Evolutionary conservation across 2,329 filamentous ascomycete genomes (phyloP).

Genomic region (Fusarium sacchari): DNA sequence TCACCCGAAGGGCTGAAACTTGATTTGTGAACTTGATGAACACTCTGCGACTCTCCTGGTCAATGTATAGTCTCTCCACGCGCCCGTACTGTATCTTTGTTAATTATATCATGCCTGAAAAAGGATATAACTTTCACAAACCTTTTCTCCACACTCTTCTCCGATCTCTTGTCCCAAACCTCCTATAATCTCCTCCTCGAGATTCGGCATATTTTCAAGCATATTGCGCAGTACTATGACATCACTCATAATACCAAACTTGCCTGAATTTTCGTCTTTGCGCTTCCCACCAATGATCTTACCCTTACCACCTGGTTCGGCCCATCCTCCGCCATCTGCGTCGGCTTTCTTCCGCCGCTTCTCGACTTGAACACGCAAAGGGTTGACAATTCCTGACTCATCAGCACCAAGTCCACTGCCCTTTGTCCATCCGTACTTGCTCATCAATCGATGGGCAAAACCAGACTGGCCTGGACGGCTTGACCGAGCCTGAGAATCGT

Average conservation of each 20-base stretch:
- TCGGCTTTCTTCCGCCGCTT: slow-evolving; percentile 84
- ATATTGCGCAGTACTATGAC: slow-evolving; percentile 87
- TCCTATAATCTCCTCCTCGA: slow-evolving; percentile 79
- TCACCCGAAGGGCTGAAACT: slow-evolving; percentile 83
- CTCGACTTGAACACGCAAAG: slow-evolving; percentile 84
- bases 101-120: slow-evolving; percentile 4
- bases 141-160: slow-evolving; percentile 87
- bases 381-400: slow-evolving; percentile 83
- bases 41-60: slow-evolving; percentile 72
- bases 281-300: slow-evolving; percentile 83
- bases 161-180: slow-evolving; percentile 93
- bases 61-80: slow-evolving; percentile 82
- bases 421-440: slow-evolving; percentile 92
- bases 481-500: slow-evolving; percentile 60
- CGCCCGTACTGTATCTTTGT: slow-evolving; percentile 72
- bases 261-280: slow-evolving; percentile 55
- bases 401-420: slow-evolving; percentile 87
- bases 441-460: slow-evolving; percentile 89
- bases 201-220: slow-evolving; percentile 81
- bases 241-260: slow-evolving; percentile 78
- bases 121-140: slow-evolving; percentile 41
- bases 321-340: slow-evolving; percentile 81
- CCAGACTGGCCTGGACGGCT: slow-evolving; percentile 81
- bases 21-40: slow-evolving; percentile 94
- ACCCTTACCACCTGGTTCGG: slow-evolving; percentile 73